These are phyloP conservation scores for Sporothrix euskadiensis DNA, from an alignment of 2,329 filamentous ascomycete genomes.

Conservation along the genomic window DNA sequence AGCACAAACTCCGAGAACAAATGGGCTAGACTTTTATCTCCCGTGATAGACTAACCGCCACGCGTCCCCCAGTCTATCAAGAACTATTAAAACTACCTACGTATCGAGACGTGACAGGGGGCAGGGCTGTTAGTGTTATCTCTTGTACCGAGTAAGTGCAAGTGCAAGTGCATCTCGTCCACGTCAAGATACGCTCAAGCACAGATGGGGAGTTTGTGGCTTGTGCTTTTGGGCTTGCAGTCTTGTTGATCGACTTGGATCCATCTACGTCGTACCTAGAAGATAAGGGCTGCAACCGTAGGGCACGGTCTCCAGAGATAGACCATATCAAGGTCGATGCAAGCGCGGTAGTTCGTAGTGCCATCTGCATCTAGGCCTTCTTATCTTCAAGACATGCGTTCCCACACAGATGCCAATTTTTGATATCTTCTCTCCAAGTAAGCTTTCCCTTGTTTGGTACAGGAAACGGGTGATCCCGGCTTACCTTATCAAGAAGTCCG, in stretches of 20 bases:
- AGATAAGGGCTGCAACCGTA: constrained; percentile 4
- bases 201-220: constrained; percentile 10
- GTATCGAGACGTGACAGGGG: not conserved
- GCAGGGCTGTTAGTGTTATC: not conserved
- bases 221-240: not conserved
- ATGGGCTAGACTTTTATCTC: not conserved
- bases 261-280: not conserved
- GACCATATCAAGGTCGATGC: not conserved
- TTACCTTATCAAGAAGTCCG: constrained; percentile 17
- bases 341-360: not conserved
- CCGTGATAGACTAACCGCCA: not conserved
- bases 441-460: not conserved
- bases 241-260: not conserved
- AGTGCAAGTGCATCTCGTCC: not conserved
- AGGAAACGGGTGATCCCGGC: not conserved
- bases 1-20: not conserved
- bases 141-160: not conserved
- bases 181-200: not conserved
- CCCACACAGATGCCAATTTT: not conserved
- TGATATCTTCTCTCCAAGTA: not conserved
- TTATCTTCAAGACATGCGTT: not conserved
- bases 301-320: not conserved
- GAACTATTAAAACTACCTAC: not conserved
- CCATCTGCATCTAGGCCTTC: not conserved
- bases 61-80: not conserved